Percentiles rank a stretch among this genome's conserved stretches.
These are phyloP conservation scores for Chrysanthemum seticuspe DNA, from an alignment of 129 eudicot genomes.

Conservation along the genomic window DNA sequence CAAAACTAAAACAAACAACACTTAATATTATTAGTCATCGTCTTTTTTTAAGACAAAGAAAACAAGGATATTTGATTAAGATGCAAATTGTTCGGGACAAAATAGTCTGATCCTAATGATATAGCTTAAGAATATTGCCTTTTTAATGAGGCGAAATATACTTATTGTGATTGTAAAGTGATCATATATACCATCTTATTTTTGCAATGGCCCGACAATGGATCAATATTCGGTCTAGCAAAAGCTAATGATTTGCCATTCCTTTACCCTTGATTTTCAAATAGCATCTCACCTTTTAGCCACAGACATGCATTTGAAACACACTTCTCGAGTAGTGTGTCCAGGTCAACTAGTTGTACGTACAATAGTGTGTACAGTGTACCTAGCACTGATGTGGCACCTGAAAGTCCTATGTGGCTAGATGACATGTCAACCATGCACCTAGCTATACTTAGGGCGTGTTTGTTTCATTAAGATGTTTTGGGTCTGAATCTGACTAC, in stretches of 20 bases:
- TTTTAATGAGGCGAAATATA: conserved; percentile 1
- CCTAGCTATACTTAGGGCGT: conserved; percentile 10
- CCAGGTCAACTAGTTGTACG: not conserved
- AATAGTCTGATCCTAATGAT: not conserved
- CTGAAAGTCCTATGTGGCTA: not conserved
- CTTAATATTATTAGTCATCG: no score
- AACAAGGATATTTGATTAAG: not conserved
- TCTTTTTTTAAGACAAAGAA: no score
- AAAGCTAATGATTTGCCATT: not conserved
- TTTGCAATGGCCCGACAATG: not conserved
- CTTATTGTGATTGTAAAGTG: conserved; percentile 1
- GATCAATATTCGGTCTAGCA: not conserved
- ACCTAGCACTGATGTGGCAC: not conserved
- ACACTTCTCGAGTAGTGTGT: not conserved
- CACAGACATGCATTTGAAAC: not conserved
- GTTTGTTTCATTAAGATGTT: no score
- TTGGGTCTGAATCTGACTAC: no score
- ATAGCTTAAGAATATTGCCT: not conserved
- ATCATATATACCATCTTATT: conserved; percentile 5
- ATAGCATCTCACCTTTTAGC: no score
- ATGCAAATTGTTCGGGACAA: not conserved
- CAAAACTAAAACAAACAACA: no score
- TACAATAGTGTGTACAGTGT: not conserved
- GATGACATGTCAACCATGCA: not conserved
- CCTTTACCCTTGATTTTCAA: not conserved